Base-by-base conservation (phyloP, 108 stramenopile genomes). In the Nitzschia putrida region DNA sequence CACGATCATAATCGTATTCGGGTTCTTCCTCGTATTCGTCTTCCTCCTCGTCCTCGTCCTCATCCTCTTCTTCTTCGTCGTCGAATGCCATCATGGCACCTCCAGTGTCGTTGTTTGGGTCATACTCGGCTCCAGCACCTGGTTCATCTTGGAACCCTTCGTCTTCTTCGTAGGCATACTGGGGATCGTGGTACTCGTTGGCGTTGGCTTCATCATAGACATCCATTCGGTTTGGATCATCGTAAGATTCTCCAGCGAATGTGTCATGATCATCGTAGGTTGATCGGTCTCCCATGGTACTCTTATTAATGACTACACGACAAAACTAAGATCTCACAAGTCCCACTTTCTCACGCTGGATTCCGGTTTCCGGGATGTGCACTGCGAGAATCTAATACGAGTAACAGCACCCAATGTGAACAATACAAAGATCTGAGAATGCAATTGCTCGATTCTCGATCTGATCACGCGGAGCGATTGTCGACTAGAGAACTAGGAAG, bases 71-170 rank as follows among this genome's bases (percentile, higher is more conserved):
- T 2, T n/a, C 26, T 14, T 37, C 29, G 9, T 51, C 51, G 49
- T 68, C 67, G 23, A 56, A 68, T 38, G 24, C 40, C 67, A 68
- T 68, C 54, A 68, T 63, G 23, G 38, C 61, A 18, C n/a, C 43
- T 11, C 61, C 61, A 9, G 61, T 63, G 23, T 63, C 61, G 44
- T 45, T n/a, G 10, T 24, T 47, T 2, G 61, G 21, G 16, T 23
- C 61, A 63, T 63, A 63, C 16, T 41, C 43, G 14, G 43, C 43
- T 21, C 44, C 61, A 7, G 16, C 44, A 47, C 44, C 43, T 20
- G 58, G 58, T 12, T 26, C 61, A 2, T 16, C 43, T 23, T 22
- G 6, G 13, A 40, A 29, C 1, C 20, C 49, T 22, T 55, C 21
- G 14, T 44, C 61, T 24, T 63, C 61, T 23, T 63, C 61, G 11